Percentiles rank a stretch among this genome's conserved stretches.
Conservation (phyloP, 163 green algal genomes). For the Volvox carteri region DNA sequence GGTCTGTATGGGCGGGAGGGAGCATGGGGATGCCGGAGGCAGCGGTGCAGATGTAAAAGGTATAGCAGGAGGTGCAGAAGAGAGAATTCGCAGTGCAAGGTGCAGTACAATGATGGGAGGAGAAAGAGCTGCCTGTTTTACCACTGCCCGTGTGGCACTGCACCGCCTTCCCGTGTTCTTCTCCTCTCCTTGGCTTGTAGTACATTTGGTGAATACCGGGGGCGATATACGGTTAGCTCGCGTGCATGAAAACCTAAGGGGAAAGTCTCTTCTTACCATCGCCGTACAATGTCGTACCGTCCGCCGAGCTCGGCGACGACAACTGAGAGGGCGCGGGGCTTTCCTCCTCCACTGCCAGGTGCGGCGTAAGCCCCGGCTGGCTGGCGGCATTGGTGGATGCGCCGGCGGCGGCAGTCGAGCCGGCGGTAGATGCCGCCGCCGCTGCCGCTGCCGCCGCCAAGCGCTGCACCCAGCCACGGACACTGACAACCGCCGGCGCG, state of each 20-base stretch:
- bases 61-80: neutral
- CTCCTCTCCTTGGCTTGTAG: too few species aligned
- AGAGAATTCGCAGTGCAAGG: too few species aligned
- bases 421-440: neutral
- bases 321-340: neutral
- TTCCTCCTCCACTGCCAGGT: neutral
- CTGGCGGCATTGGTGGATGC: neutral
- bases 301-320: neutral
- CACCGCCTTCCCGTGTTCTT: too few species aligned
- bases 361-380: neutral
- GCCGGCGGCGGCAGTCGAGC: neutral
- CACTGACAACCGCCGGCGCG: neutral
- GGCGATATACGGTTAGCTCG: too few species aligned
- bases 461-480: slow-evolving; percentile 22
- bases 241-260: too few species aligned
- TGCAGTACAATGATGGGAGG: too few species aligned
- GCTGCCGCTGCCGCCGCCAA: neutral
- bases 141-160: too few species aligned
- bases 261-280: too few species aligned
- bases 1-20: neutral
- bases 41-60: neutral
- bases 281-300: neutral
- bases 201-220: too few species aligned
- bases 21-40: too few species aligned
- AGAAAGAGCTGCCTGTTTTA: too few species aligned